phyloP scores from a whole-genome alignment of 1,284 basidiomycete genomes.

The Rhodotorula sp. region DNA sequence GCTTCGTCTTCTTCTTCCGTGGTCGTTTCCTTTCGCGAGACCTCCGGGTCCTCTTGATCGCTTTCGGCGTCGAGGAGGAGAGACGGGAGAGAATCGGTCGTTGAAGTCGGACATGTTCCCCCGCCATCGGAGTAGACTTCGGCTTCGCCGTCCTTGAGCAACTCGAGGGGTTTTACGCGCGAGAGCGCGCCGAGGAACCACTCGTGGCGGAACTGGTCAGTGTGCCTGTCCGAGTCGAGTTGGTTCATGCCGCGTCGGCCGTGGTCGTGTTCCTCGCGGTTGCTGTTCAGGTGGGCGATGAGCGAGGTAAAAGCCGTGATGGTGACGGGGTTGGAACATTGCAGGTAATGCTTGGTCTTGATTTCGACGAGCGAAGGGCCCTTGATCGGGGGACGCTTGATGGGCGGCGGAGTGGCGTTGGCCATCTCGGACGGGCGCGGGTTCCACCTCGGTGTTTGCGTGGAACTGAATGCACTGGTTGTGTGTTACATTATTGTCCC shows the following conservation, averaged over 20 bases:
- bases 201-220: conserved; percentile 23
- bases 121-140: conserved; percentile 20
- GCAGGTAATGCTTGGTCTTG: conserved; percentile 8
- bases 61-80: background rate
- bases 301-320: conserved; percentile 16
- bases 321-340: conserved; percentile 12
- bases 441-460: too few species aligned
- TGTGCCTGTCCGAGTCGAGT: conserved; percentile 5
- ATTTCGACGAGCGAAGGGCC: conserved; percentile 15
- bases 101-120: background rate
- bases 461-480: too few species aligned
- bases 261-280: background rate
- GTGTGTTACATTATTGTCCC: background rate
- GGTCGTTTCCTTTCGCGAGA: too few species aligned
- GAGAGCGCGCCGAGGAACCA: conserved; percentile 14
- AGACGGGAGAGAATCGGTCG: background rate
- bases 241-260: conserved; percentile 1
- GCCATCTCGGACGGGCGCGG: background rate
- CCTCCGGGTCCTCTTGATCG: background rate
- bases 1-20: background rate
- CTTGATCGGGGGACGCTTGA: background rate
- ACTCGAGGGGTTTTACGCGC: conserved; percentile 1
- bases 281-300: conserved; percentile 20
- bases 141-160: background rate
- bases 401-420: background rate